Evolutionary conservation across 1,284 basidiomycete genomes (phyloP).

Genomic region (Fomitopsis schrenkii): DNA sequence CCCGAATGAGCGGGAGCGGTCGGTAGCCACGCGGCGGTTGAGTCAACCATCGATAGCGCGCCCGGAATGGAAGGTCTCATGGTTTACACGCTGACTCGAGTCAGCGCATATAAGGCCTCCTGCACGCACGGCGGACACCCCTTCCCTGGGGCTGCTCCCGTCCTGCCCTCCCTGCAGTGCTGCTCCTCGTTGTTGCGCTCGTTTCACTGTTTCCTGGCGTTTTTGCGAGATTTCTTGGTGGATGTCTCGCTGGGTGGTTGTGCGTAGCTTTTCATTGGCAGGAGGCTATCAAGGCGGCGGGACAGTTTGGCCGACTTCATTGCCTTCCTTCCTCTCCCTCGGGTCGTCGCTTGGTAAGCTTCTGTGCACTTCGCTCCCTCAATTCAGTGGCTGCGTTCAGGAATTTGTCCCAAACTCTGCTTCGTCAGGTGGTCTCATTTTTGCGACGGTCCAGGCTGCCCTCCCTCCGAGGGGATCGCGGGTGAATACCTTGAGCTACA

Average conservation of each 20-base stretch:
- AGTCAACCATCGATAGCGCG: constrained; percentile 6
- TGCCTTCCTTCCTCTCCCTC: not conserved
- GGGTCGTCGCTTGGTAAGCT: not conserved
- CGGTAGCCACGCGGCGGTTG: constrained; percentile 4
- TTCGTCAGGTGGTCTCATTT: too few species aligned
- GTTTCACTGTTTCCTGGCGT: not conserved
- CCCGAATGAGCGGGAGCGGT: not conserved
- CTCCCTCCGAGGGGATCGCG: too few species aligned
- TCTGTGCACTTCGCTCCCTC: not conserved
- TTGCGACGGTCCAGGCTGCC: too few species aligned
- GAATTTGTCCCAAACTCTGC: too few species aligned
- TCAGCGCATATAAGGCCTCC: constrained; percentile 3
- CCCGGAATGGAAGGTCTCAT: constrained; percentile 2
- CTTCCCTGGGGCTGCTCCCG: not conserved
- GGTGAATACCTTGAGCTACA: too few species aligned
- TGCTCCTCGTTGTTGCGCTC: not conserved
- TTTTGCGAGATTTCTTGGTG: not conserved
- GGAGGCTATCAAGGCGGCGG: not conserved
- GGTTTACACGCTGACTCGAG: constrained; percentile 10
- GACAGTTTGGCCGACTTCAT: not conserved
- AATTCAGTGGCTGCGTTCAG: not conserved
- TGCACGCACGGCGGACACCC: not conserved
- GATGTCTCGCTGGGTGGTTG: not conserved
- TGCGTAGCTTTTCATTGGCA: not conserved
- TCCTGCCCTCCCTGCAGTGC: not conserved